phyloP scores from a whole-genome alignment of 129 eudicot genomes.

The Artemisia argyi region DNA sequence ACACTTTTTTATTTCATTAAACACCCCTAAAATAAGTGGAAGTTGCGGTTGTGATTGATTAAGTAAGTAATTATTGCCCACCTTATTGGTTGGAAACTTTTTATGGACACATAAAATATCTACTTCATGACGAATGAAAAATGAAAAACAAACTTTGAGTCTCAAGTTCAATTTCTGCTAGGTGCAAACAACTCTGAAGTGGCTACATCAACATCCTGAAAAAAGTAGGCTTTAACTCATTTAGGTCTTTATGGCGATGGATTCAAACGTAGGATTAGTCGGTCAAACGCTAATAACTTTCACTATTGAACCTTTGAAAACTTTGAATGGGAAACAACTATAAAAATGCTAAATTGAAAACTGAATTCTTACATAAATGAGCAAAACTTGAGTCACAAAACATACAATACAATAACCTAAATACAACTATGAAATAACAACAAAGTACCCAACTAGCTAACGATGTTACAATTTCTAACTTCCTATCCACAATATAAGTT shows the following conservation, averaged over 20 bases:
- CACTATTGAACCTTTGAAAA: not conserved
- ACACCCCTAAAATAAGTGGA: constrained; percentile 4
- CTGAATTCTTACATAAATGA: not conserved
- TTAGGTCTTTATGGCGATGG: not conserved
- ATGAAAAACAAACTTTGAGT: too few relatives aligned
- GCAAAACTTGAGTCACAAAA: not conserved
- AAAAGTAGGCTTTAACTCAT: too few relatives aligned
- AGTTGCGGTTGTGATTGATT: not conserved
- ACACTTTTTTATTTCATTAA: constrained; percentile 3
- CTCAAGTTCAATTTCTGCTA: too few relatives aligned
- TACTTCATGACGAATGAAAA: not conserved
- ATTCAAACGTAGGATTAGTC: not conserved
- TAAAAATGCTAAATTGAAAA: too few relatives aligned
- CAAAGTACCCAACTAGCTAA: not conserved
- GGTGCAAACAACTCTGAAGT: too few relatives aligned
- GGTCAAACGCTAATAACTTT: too few relatives aligned
- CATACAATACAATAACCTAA: constrained; percentile 16
- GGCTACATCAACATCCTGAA: too few relatives aligned
- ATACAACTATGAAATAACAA: not conserved
- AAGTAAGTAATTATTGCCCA: not conserved
- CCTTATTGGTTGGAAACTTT: constrained; percentile 9
- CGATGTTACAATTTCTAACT: constrained; percentile 17
- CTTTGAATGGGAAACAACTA: not conserved
- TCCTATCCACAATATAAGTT: constrained; percentile 30
- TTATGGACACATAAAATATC: not conserved